phyloP scores from a whole-genome alignment of 495 filamentous ascomycete species.

The Daldinia childiae region DNA sequence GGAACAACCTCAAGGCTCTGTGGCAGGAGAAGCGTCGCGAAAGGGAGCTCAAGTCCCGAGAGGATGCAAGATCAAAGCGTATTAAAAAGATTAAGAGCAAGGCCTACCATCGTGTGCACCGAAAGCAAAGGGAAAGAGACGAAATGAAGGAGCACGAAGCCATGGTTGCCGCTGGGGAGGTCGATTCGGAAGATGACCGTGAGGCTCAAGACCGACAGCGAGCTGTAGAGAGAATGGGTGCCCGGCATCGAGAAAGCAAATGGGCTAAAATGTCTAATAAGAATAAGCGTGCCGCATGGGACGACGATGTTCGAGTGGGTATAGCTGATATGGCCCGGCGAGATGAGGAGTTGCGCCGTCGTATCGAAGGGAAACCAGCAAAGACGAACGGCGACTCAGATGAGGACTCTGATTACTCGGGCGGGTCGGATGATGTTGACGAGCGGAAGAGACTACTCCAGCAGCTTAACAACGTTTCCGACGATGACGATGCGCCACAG shows the following conservation, averaged over 20 bases:
- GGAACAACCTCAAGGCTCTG: conserved; percentile 75
- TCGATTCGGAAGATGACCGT: conserved; percentile 75
- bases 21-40: conserved; percentile 79
- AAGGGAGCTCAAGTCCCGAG: conserved; percentile 88
- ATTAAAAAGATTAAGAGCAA: conserved; percentile 99
- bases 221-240: conserved; percentile 88
- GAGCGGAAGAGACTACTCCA: conserved; percentile 67
- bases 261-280: conserved; percentile 93
- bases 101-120: conserved; percentile 87
- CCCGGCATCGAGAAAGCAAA: conserved; percentile 88
- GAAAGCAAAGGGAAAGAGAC: conserved; percentile 80
- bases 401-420: conserved; percentile 61
- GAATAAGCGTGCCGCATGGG: conserved; percentile 80
- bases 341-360: conserved; percentile 83
- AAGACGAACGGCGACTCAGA: conserved; percentile 64
- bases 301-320: conserved; percentile 79
- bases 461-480: conserved; percentile 63
- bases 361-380: conserved; percentile 79
- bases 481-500: conserved; percentile 50
- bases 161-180: conserved; percentile 71
- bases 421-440: conserved; percentile 59
- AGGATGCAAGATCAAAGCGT: conserved; percentile 85
- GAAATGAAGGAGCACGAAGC: conserved; percentile 76
- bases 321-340: conserved; percentile 83
- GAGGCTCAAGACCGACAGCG: conserved; percentile 81